Conservation (phyloP, 2,329 filamentous ascomycete genomes). For the Delphinella strobiligena region DNA sequence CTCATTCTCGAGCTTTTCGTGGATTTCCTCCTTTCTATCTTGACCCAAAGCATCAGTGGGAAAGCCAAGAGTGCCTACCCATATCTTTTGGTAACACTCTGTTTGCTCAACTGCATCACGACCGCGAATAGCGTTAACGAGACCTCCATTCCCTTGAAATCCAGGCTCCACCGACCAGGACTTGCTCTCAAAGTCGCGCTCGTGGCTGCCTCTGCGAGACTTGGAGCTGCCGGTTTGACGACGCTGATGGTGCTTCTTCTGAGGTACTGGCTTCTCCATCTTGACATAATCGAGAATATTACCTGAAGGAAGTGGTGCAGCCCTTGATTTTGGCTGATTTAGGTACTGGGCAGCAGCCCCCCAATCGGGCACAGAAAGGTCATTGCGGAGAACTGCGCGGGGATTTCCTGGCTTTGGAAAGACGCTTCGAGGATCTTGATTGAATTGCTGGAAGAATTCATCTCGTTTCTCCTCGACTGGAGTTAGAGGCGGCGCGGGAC, state of each 20-base stretch:
- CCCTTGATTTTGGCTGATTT: conserved; percentile 69
- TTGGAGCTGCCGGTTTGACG: conserved; percentile 2
- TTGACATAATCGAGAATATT: conserved; percentile 49
- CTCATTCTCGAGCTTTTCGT: conserved; percentile 67
- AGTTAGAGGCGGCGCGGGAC: conserved; percentile 29
- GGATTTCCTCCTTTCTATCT: conserved; percentile 69
- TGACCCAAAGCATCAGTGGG: conserved; percentile 75
- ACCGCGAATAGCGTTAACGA: conserved; percentile 69
- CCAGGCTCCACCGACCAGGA: conserved; percentile 75
- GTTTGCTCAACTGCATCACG: conserved; percentile 42
- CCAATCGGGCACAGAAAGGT: conserved; percentile 67
- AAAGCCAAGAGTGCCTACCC: conserved; percentile 88
- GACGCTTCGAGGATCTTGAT: conserved; percentile 32
- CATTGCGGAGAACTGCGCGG: conserved; percentile 52
- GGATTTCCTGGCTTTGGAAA: conserved; percentile 38
- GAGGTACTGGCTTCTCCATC: conserved; percentile 23
- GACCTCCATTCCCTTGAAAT: conserved; percentile 83
- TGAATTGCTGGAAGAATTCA: conserved; percentile 34
- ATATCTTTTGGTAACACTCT: conserved; percentile 67
- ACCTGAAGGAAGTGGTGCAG: conserved; percentile 61
- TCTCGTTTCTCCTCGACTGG: conserved; percentile 23
- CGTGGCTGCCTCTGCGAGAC: conserved; percentile 24
- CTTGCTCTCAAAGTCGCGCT: conserved; percentile 53
- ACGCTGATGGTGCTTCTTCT: conserved; percentile 8
- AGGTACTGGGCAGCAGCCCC: conserved; percentile 47